Percentiles rank a stretch among this genome's conserved stretches.
Conservation (phyloP, 768 basidiomycete species). For the Agrocybe pediades region DNA sequence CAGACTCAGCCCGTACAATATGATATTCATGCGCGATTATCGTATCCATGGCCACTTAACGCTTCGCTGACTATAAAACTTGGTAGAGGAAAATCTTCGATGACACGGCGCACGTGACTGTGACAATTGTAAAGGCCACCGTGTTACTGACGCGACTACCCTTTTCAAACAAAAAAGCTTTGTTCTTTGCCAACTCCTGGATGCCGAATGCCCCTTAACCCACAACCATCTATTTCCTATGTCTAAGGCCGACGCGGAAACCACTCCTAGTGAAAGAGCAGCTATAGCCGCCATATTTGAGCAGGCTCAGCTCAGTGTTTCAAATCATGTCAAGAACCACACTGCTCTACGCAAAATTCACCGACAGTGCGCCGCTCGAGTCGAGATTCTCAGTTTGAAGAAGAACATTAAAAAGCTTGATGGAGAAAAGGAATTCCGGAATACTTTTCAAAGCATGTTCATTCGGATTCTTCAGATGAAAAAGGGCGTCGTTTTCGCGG, state of each 20-base stretch:
- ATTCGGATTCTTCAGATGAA: constrained; percentile 67
- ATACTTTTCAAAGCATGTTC: constrained; percentile 60
- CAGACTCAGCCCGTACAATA: too few relatives aligned
- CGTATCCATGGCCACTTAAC: too few relatives aligned
- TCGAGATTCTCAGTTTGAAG: background rate
- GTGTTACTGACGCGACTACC: background rate
- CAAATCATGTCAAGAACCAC: background rate
- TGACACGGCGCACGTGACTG: background rate
- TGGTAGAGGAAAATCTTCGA: too few relatives aligned
- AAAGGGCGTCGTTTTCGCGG: constrained; percentile 77
- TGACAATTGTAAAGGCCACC: background rate
- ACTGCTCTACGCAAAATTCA: background rate
- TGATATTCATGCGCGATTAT: too few relatives aligned
- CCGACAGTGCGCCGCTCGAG: background rate
- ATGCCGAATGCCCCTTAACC: too few relatives aligned
- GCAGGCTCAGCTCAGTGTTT: background rate
- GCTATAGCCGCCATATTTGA: background rate
- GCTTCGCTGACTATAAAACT: too few relatives aligned
- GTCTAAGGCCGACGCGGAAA: background rate
- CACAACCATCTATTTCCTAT: too few relatives aligned
- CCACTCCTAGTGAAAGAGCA: background rate
- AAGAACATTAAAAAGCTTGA: constrained; percentile 43
- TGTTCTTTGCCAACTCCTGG: too few relatives aligned
- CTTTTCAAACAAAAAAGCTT: background rate
- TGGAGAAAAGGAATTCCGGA: constrained; percentile 80